Evolutionary conservation across 257 asterid genomes (phyloP).

Genomic region (Striga asiatica): DNA sequence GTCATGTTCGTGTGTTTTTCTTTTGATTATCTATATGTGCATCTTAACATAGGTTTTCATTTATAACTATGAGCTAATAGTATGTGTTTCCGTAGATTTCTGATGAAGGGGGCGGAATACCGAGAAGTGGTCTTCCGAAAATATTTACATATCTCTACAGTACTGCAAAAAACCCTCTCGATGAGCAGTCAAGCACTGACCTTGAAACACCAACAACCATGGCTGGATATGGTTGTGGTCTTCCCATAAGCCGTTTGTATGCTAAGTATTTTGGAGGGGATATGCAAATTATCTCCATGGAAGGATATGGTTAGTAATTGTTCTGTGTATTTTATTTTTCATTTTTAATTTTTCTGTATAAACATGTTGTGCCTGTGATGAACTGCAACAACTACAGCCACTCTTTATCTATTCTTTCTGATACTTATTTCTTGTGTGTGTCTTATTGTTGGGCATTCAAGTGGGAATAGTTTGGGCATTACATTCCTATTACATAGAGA

Average conservation of each 20-base stretch:
- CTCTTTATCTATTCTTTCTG: too few species aligned
- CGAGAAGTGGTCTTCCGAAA: conserved; percentile 85
- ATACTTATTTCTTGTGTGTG: too few species aligned
- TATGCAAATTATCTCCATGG: conserved; percentile 90
- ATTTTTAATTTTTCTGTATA: too few species aligned
- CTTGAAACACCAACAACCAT: conserved; percentile 55
- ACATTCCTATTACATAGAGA: background rate
- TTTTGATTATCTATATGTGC: background rate
- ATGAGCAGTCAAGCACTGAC: conserved; percentile 50
- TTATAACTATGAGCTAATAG: too few species aligned
- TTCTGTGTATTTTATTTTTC: background rate
- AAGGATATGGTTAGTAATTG: conserved; percentile 69
- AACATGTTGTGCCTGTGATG: too few species aligned
- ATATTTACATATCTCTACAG: conserved; percentile 87
- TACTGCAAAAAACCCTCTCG: conserved; percentile 71
- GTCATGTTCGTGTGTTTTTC: background rate
- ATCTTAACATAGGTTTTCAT: background rate
- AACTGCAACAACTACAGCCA: too few species aligned
- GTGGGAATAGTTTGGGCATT: too few species aligned
- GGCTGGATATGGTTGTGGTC: conserved; percentile 97
- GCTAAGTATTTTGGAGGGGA: conserved; percentile 96
- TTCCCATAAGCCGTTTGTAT: conserved; percentile 88
- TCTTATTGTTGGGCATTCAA: too few species aligned
- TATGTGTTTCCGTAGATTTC: conserved; percentile 42
- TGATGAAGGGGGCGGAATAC: conserved; percentile 97